Percentiles rank a stretch among this genome's conserved stretches.
Conservation (phyloP, 2,329 filamentous ascomycete species). For the Phaeosphaeriaceae sp. region DNA sequence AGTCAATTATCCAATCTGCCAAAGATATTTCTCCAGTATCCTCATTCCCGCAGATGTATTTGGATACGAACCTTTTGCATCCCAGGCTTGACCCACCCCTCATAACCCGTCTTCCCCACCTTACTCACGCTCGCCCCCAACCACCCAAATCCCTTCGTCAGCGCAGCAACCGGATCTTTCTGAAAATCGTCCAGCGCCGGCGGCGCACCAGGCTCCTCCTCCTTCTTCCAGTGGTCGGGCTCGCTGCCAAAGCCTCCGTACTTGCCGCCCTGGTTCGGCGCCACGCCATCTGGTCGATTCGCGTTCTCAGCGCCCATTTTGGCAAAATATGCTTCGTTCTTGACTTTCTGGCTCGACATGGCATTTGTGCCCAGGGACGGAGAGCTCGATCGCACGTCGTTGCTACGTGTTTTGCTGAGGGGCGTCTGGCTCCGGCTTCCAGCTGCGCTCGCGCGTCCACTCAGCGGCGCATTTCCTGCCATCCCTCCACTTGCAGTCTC, state of each 20-base stretch:
- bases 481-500: constrained; percentile 26
- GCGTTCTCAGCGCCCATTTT: constrained; percentile 85
- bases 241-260: constrained; percentile 89
- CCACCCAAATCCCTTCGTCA: constrained; percentile 95
- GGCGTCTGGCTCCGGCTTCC: constrained; percentile 49
- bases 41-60: neutral
- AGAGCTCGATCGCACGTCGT: constrained; percentile 45
- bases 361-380: constrained; percentile 49
- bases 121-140: constrained; percentile 87
- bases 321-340: constrained; percentile 90
- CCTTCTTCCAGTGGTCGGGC: constrained; percentile 60
- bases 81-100: constrained; percentile 90
- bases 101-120: constrained; percentile 89
- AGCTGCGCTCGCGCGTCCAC: constrained; percentile 44
- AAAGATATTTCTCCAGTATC: neutral
- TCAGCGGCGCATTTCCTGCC: constrained; percentile 34
- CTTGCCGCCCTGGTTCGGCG: constrained; percentile 91
- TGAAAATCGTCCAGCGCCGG: constrained; percentile 87
- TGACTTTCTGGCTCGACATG: constrained; percentile 58
- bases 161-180: constrained; percentile 84
- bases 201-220: constrained; percentile 54
- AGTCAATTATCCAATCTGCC: neutral
- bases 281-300: constrained; percentile 72
- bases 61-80: constrained; percentile 73
- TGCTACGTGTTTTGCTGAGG: constrained; percentile 43